Evolutionary conservation across 2,329 filamentous ascomycete species (phyloP), one percentile per base, ranked within the genome.

Genomic region (Aspergillus sp.): DNA sequence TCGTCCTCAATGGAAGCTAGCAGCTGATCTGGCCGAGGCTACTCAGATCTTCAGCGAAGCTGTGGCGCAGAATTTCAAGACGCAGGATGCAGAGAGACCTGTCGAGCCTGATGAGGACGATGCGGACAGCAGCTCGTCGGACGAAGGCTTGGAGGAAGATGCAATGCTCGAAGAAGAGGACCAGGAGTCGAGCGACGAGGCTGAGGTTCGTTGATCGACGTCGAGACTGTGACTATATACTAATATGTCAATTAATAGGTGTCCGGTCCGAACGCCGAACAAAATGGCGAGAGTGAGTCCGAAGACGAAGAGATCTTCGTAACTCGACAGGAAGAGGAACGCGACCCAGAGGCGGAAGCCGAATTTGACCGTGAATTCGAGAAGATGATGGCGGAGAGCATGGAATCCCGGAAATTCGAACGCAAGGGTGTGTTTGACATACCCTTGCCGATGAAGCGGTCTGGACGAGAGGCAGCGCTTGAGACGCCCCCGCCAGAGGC

Each of bases 311-410:
- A 91, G 23, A 96, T 98, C 67, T 86, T 97, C 47, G 94, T 99
- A 51, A 96, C 92, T 48, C 88, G 93, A 62, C 89, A 94, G 71
- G 91, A 97, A 74, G 92, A 97, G 73, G 87, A 94, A 69, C 85
- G 93, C 59, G 93, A 99, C 67, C 93, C 94, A 0, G 93, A 97
- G 78, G 92, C 90, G 43, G 95, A 99, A 72, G 95, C 94, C 6
- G 95, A 99, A 45, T 99, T 99, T 74, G 96, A 99, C 73, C 91
- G 94, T 69, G 95, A 98, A 77, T 95, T 97, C 75, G 93, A 95
- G 39, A 97, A 96, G 77, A 91, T 99, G 87, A 98, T 99, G 94
- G 87, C 93, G 54, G 95, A 99, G 76, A 97, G 94, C 79, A 81
- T 97, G 70, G 95, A 99, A 68, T 96, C 94, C 4, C 88, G 95